phyloP scores from a whole-genome alignment of 352 stramenopile genomes.

The Phytophthora meadii region DNA sequence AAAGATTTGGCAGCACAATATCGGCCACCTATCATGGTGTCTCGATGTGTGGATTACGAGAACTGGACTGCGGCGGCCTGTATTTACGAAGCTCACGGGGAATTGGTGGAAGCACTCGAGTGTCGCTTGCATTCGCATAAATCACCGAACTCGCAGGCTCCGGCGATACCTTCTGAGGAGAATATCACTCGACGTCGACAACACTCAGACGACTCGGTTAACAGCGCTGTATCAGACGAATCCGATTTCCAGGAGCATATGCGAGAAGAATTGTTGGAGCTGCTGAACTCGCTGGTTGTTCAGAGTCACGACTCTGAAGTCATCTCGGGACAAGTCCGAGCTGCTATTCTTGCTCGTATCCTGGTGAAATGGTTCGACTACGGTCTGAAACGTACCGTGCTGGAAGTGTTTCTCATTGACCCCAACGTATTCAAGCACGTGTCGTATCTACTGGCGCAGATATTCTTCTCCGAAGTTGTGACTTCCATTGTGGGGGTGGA shows the following conservation, averaged over 20 bases:
- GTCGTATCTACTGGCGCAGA: slow-evolving; percentile 63
- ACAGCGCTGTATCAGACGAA: slow-evolving; percentile 39
- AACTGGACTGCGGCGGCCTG: slow-evolving; percentile 84
- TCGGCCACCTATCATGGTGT: slow-evolving; percentile 76
- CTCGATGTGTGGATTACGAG: slow-evolving; percentile 81
- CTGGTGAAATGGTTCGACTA: slow-evolving; percentile 90
- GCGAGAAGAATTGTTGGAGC: slow-evolving; percentile 65
- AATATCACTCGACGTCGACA: slow-evolving; percentile 40
- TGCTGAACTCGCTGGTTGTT: slow-evolving; percentile 73
- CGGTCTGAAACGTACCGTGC: slow-evolving; percentile 52
- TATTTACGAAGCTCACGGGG: slow-evolving; percentile 81
- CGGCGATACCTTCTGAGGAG: slow-evolving; percentile 14
- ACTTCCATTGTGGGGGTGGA: slow-evolving; percentile 48
- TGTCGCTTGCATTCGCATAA: slow-evolving; percentile 80
- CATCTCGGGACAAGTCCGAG: slow-evolving; percentile 53
- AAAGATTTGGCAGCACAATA: slow-evolving; percentile 70
- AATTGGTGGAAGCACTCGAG: slow-evolving; percentile 86
- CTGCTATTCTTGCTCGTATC: slow-evolving; percentile 77
- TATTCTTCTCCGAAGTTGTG: slow-evolving; percentile 82
- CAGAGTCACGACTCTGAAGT: slow-evolving; percentile 40
- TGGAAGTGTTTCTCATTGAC: slow-evolving; percentile 76
- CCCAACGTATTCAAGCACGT: slow-evolving; percentile 66
- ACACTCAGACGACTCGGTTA: slow-evolving; percentile 31
- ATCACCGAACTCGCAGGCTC: slow-evolving; percentile 16
- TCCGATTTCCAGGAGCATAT: slow-evolving; percentile 62